These are phyloP conservation scores for Geotrichum citri-aurantii DNA, from an alignment of 1,139 yeast species.

Conservation along the genomic window DNA sequence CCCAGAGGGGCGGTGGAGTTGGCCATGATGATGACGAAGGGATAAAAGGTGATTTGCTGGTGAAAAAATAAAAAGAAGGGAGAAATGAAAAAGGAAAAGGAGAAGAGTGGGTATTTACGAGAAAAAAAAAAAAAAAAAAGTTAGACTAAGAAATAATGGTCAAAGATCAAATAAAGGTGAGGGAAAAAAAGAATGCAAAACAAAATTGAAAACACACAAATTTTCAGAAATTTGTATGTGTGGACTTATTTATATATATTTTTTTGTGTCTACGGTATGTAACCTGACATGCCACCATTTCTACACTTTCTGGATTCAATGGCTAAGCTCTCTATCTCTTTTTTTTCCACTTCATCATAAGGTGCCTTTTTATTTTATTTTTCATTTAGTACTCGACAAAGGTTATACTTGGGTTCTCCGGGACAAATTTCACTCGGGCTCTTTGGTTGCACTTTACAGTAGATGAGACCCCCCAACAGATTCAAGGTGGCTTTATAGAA, in stretches of 20 bases:
- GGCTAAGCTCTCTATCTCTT: not conserved
- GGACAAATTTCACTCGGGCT: not conserved
- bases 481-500: not conserved
- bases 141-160: not conserved
- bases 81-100: not conserved
- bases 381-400: not conserved
- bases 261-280: too few relatives aligned
- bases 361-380: not conserved
- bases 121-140: conserved; percentile 1
- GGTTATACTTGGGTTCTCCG: not conserved
- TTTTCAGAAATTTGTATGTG: not conserved
- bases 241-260: too few relatives aligned
- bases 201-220: not conserved
- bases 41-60: not conserved
- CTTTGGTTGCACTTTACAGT: not conserved
- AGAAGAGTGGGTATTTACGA: not conserved
- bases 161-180: not conserved
- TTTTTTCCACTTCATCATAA: not conserved
- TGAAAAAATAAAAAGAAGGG: not conserved
- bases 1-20: conserved; percentile 7
- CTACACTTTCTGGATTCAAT: not conserved
- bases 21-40: conserved; percentile 3
- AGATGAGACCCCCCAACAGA: not conserved
- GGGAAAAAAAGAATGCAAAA: not conserved
- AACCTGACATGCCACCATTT: too few relatives aligned